phyloP scores from a whole-genome alignment of 169 alveolate genomes.

The Plasmodium sp. region DNA sequence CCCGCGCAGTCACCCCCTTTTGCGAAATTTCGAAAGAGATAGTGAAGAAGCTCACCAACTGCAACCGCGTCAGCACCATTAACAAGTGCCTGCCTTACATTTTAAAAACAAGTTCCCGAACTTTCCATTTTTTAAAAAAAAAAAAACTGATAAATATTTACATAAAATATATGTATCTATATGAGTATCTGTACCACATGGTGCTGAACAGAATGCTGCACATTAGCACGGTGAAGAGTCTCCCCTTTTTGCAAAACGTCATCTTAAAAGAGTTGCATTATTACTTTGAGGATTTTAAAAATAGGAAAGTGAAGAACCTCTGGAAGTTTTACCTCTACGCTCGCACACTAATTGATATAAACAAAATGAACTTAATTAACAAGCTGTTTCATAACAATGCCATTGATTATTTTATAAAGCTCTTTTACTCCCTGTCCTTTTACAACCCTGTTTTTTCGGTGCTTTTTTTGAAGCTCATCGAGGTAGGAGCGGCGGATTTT shows the following conservation, averaged over 20 bases:
- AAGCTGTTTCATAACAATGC: conserved; percentile 70
- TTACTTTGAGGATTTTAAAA: conserved; percentile 53
- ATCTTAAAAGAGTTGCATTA: conserved; percentile 53
- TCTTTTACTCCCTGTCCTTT: conserved; percentile 43
- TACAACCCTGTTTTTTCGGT: conserved; percentile 52
- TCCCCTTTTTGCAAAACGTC: conserved; percentile 62
- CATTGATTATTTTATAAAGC: conserved; percentile 54
- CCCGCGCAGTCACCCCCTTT: neutral
- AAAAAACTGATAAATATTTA: conserved; percentile 30
- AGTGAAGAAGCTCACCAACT: neutral
- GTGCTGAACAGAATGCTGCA: conserved; percentile 47
- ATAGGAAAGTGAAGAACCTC: conserved; percentile 20
- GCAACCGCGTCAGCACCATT: neutral
- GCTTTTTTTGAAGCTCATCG: conserved; percentile 39
- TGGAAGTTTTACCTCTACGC: conserved; percentile 67
- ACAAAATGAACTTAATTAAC: conserved; percentile 12
- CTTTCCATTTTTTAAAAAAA: conserved; percentile 26
- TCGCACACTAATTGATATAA: conserved; percentile 58
- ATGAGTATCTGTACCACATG: conserved; percentile 58
- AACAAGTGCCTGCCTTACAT: conserved; percentile 43
- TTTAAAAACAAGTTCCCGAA: conserved; percentile 11
- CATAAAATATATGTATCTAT: conserved; percentile 62
- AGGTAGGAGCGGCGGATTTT: neutral
- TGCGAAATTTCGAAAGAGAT: conserved; percentile 34
- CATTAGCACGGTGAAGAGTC: conserved; percentile 43